A percentile compares a stretch with the other conserved stretches of the same genome.
Evolutionary conservation across 164 flowering plant species (phyloP).

Genomic region (Nymphaea colorata): DNA sequence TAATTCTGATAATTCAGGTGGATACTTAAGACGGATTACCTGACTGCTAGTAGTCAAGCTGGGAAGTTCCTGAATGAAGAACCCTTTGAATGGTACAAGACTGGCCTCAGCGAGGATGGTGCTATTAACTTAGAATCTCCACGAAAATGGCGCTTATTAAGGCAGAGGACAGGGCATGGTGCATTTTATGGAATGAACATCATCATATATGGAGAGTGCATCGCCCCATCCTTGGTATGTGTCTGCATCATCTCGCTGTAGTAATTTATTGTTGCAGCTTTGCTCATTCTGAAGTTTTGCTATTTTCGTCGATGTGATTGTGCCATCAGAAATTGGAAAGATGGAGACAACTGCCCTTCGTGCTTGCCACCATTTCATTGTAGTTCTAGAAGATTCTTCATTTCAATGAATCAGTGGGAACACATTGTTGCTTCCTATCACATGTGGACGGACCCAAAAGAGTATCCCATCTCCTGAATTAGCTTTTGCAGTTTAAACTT

Average conservation of each 20-base stretch:
- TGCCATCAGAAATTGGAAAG: too few relatives aligned
- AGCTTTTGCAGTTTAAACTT: too few relatives aligned
- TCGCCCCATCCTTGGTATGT: conserved; percentile 79
- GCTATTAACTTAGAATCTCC: conserved; percentile 87
- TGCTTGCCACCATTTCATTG: too few relatives aligned
- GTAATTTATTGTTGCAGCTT: background rate
- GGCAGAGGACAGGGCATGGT: conserved; percentile 87
- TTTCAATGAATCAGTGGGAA: too few relatives aligned
- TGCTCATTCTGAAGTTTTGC: too few relatives aligned
- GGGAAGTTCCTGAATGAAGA: conserved; percentile 71
- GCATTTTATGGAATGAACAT: conserved; percentile 84
- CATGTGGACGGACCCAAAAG: too few relatives aligned
- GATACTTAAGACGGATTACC: conserved; percentile 83
- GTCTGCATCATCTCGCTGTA: background rate
- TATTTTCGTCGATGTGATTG: too few relatives aligned
- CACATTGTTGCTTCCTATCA: too few relatives aligned
- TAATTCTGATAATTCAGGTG: conserved; percentile 42
- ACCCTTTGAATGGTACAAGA: conserved; percentile 82
- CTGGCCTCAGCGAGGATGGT: conserved; percentile 72
- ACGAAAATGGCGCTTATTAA: conserved; percentile 87
- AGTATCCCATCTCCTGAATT: too few relatives aligned
- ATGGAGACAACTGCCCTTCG: too few relatives aligned
- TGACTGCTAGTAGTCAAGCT: conserved; percentile 58
- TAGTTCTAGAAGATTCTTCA: too few relatives aligned
- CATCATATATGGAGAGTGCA: conserved; percentile 84